Conservation (phyloP, 371 early-diverging fungal genomes). For the Nematocida sp. region DNA sequence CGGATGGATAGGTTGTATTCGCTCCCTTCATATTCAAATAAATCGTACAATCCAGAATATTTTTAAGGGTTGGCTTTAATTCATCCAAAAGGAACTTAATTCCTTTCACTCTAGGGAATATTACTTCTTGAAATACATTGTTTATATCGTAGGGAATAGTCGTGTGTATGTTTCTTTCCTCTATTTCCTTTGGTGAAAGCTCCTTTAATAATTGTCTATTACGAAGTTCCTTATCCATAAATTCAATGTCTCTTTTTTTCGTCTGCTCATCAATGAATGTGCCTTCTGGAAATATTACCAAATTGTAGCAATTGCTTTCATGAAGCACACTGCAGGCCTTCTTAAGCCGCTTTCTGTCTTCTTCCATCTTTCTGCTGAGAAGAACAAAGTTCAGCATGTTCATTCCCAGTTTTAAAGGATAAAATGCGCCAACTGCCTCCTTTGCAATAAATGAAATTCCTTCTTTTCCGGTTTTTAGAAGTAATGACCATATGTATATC, state of each 20-base stretch:
- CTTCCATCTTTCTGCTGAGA: conserved; percentile 59
- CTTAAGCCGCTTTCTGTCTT: conserved; percentile 60
- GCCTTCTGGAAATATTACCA: conserved; percentile 70
- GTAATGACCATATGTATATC: conserved; percentile 36
- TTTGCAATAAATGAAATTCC: conserved; percentile 41
- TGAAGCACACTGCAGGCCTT: conserved; percentile 43
- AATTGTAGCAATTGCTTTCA: conserved; percentile 36
- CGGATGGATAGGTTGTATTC: conserved; percentile 54
- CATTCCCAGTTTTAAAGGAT: conserved; percentile 51
- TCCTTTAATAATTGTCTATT: neutral
- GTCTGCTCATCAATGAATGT: conserved; percentile 65
- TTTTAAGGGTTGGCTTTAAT: conserved; percentile 49
- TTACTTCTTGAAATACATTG: conserved; percentile 47
- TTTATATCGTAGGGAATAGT: neutral
- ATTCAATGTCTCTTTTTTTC: conserved; percentile 56
- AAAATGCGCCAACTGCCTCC: conserved; percentile 25
- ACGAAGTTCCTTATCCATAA: conserved; percentile 19
- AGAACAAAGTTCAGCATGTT: conserved; percentile 64
- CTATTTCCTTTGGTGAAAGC: conserved; percentile 8
- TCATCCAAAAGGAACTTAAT: conserved; percentile 58
- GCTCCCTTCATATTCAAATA: conserved; percentile 54
- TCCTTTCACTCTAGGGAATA: conserved; percentile 67
- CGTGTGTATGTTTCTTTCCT: neutral
- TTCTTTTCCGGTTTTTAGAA: neutral
- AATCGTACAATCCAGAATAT: conserved; percentile 66